Conservation (phyloP, 768 basidiomycete genomes). For the Cyclocybe aegerita region DNA sequence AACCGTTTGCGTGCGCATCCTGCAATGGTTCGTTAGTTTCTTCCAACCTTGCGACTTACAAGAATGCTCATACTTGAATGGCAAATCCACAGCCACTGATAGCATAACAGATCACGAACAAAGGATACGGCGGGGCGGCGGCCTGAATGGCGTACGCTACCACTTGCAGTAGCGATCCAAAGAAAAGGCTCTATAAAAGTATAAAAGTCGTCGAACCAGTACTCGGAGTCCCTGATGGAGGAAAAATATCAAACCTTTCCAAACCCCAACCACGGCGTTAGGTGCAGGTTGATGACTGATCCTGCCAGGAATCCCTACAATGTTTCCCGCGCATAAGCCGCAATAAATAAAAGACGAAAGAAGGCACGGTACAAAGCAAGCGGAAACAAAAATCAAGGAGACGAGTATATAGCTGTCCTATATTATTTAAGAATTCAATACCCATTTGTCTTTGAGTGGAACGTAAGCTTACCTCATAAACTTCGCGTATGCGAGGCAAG, state of each 20-base stretch:
- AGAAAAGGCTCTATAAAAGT: neutral
- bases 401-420: slow-evolving; percentile 56
- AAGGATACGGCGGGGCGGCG: slow-evolving; percentile 59
- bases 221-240: too few relatives aligned
- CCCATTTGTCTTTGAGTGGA: neutral
- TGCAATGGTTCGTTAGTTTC: slow-evolving; percentile 19
- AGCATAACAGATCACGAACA: slow-evolving; percentile 46
- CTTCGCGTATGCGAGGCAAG: slow-evolving; percentile 68
- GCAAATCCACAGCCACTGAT: slow-evolving; percentile 43
- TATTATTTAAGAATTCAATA: neutral
- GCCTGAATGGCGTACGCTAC: slow-evolving; percentile 52
- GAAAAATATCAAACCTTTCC: slow-evolving; percentile 30
- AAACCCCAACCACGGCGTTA: slow-evolving; percentile 35
- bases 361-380: slow-evolving; percentile 30
- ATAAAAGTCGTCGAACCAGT: too few relatives aligned
- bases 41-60: neutral
- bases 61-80: slow-evolving; percentile 35
- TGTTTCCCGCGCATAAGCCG: neutral
- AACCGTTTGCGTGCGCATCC: slow-evolving; percentile 74
- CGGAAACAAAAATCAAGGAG: slow-evolving; percentile 56
- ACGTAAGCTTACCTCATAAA: slow-evolving; percentile 41
- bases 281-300: slow-evolving; percentile 32
- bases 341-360: neutral
- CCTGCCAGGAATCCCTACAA: slow-evolving; percentile 37
- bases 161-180: slow-evolving; percentile 48